Evolutionary conservation across 164 flowering plant genomes (phyloP), one percentile per base, ranked within the genome.

Genomic region (Piper longum): DNA sequence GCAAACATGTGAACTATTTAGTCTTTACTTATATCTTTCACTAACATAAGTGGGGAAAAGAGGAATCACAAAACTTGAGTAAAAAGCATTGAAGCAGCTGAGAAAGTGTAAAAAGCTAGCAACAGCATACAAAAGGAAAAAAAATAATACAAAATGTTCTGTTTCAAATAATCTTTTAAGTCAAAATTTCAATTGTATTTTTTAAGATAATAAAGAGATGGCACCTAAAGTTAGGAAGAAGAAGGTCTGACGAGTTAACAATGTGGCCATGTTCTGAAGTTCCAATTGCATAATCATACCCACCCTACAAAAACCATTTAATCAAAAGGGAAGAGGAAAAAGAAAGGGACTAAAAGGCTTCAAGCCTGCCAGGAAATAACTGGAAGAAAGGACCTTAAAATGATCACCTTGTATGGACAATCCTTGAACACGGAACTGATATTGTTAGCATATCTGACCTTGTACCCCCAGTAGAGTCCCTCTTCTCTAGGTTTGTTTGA

Each of bases 381-480:
- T 51, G 54, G 19, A 67, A 57, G 48, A 42, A 63, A 26, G 40
- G 18, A 40, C 8, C 36, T 6, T 61, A 62, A 54, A 60, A 61
- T 42, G 42, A 61, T 62, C 73, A 93, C 99, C 96, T 88, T 69
- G 71, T 76, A 82, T 41, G 92, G 87, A 77, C 92, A 80, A 65
- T 77, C 78, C 54, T 75, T 81, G 67, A 85, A 76, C 43, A 84
- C 84, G 57, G 91, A 82, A 65, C 83, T 85, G 60, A 93, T 66
- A 74, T 78, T 84, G 41, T 92, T 67, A 66, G 99, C 97, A 80
- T 90, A 90, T 67, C 97, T 81, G 67, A 93, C 99, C 74, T 71
- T 90, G 71, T 88, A 93, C 12, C 99, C 99, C 97, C 99, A 90
- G 69, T 88, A 88, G 57, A 64, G 76, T 62, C 99, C 96, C 62